Percentiles rank a stretch among this genome's conserved stretches.
Conservation (phyloP, 176 grass and related monocot species). For the Zea luxurians region DNA sequence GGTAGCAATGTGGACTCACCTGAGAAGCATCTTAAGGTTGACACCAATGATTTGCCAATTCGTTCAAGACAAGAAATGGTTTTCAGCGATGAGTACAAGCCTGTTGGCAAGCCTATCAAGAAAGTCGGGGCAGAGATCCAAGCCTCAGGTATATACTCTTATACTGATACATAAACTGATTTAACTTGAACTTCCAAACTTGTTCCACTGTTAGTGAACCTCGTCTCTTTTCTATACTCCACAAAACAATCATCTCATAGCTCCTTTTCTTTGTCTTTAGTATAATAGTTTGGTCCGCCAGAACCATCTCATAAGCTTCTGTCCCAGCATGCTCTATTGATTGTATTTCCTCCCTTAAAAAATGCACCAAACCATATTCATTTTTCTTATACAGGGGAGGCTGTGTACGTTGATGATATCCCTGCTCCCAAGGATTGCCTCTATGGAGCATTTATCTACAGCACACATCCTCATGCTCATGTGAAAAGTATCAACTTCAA, state of each 20-base stretch:
- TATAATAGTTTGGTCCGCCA: not conserved
- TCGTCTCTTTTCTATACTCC: not conserved
- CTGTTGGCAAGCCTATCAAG: conserved; percentile 65
- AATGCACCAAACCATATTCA: conserved; percentile 19
- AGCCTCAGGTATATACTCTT: conserved; percentile 77
- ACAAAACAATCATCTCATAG: not conserved
- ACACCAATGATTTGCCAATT: conserved; percentile 36
- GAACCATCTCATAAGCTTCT: conserved; percentile 22
- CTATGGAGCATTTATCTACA: conserved; percentile 87
- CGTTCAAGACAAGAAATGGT: conserved; percentile 61
- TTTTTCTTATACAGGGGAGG: conserved; percentile 59
- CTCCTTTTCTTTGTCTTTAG: not conserved
- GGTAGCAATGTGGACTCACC: not conserved
- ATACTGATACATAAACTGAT: not conserved
- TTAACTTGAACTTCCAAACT: not conserved
- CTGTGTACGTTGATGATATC: conserved; percentile 86
- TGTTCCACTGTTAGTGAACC: not conserved
- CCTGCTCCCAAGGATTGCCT: conserved; percentile 80
- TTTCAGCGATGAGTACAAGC: conserved; percentile 61
- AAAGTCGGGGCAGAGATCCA: conserved; percentile 75
- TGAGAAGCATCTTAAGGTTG: not conserved
- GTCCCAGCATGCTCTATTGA: not conserved
- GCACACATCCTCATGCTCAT: conserved; percentile 66
- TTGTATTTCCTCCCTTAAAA: not conserved
- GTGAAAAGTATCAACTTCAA: conserved; percentile 53